Evolutionary conservation across 176 grass and related monocot genomes (phyloP), one percentile per base, ranked within the genome.

Genomic region (Phyllostachys edulis): DNA sequence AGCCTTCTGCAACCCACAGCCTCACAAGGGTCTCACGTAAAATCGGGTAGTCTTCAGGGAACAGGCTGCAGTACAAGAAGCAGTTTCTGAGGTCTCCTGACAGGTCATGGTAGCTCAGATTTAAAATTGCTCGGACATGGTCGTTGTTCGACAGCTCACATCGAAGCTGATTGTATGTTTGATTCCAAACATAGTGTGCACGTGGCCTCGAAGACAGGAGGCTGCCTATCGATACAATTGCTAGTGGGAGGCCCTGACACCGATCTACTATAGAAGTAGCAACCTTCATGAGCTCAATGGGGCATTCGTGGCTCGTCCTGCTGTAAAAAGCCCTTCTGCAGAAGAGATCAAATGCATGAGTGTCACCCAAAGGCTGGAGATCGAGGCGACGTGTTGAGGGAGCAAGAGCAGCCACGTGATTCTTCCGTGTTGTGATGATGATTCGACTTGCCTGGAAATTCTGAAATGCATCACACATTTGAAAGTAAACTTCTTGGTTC

Each of bases 391-490:
- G 44, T 5, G 4, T 38, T 13, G 40, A 17, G 7, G 7, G 29
- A 75, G 94, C 84, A 24, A 87, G 39, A 14, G 82, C 85, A 1
- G 81, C 81, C 2, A 93, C 89, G 51, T 93, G 76, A 5, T 80
- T 75, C 6, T 79, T 85, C 27, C 94, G 85, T 8, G 90, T 96
- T 0, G 94, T 96, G 45, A 96, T 91, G 0, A 96, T 39, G 1
- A 96, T 86, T 3, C 89, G n/a, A 57, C 68, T 93, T 9, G 14
- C 45, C 10, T 46, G 51, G 15, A 27, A 0, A 54, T 85, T 83
- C 80, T 91, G 32, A 3, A 93, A 66, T 62, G 73, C 89, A 54
- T 91, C 84, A 45, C 2, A 26, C 20, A 91, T 85, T n/a, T 96
- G 54, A 9, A 41, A 70, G 65, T 88, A 96, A 37, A 41, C 84